Percentiles rank a stretch among this genome's conserved stretches.
phyloP scores from a whole-genome alignment of 305 asterid genomes.

The Fraxinus floribunda region DNA sequence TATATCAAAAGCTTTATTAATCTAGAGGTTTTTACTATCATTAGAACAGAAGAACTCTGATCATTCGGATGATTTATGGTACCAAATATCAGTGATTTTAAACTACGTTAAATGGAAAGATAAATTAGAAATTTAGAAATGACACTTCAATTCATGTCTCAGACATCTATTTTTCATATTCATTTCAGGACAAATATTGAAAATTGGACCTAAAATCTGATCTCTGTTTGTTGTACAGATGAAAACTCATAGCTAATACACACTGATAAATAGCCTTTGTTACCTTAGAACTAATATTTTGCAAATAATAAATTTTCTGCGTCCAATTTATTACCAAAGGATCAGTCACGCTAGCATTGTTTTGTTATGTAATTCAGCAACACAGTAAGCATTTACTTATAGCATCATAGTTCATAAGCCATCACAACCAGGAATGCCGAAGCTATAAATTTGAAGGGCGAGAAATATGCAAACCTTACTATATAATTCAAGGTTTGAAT shows the following conservation, averaged over 20 bases:
- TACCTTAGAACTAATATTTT: neutral
- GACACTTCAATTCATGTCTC: neutral
- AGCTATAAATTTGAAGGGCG: neutral
- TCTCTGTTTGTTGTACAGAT: neutral
- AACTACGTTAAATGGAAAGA: neutral
- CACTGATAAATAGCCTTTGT: neutral
- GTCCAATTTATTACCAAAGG: neutral
- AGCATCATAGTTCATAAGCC: neutral
- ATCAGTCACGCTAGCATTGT: neutral
- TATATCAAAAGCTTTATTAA: neutral
- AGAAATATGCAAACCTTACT: neutral
- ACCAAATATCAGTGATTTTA: neutral
- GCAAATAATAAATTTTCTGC: neutral
- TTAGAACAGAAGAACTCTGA: neutral
- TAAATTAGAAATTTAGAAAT: neutral
- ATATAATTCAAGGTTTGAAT: neutral
- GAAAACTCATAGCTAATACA: neutral
- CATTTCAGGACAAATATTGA: neutral
- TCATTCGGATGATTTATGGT: neutral
- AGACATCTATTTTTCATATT: neutral
- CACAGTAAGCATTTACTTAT: neutral
- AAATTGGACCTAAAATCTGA: neutral
- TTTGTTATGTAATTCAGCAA: neutral
- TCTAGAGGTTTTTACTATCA: neutral
- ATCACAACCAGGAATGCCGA: neutral